These are phyloP conservation scores for Pythium brachiatum DNA, from an alignment of 352 stramenopile genomes.

Conservation along the genomic window DNA sequence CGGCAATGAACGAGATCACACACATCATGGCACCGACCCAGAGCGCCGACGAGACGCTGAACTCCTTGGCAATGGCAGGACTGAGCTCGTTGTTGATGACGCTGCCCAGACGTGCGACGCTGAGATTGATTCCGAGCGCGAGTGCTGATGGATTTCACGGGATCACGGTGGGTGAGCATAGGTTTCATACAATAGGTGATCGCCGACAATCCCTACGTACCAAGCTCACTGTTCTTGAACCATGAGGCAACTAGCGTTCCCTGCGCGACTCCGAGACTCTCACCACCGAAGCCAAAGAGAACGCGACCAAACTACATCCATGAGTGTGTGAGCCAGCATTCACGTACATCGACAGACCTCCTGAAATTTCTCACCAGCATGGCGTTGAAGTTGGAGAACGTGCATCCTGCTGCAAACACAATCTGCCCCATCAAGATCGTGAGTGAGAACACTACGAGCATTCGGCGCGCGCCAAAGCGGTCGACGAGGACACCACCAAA, in stretches of 20 bases:
- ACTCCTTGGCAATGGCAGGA: slow-evolving; percentile 66
- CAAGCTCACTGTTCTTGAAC: slow-evolving; percentile 92
- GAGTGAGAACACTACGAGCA: slow-evolving; percentile 84
- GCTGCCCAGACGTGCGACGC: slow-evolving; percentile 84
- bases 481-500: slow-evolving; percentile 92
- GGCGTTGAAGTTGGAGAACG: slow-evolving; percentile 69
- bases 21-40: slow-evolving; percentile 89
- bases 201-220: too few species aligned
- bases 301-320: slow-evolving; percentile 74
- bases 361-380: slow-evolving; percentile 50
- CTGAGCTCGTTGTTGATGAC: slow-evolving; percentile 93
- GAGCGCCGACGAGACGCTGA: slow-evolving; percentile 68
- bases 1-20: slow-evolving; percentile 54
- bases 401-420: slow-evolving; percentile 86
- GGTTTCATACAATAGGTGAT: too few species aligned
- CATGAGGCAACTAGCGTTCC: slow-evolving; percentile 89
- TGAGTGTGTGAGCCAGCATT: too few species aligned
- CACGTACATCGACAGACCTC: background rate
- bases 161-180: too few species aligned
- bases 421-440: slow-evolving; percentile 83
- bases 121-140: slow-evolving; percentile 91
- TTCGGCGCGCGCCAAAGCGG: slow-evolving; percentile 79
- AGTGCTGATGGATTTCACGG: too few species aligned
- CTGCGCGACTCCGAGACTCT: slow-evolving; percentile 89
- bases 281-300: slow-evolving; percentile 91